Base-by-base conservation (phyloP, 345 rosid genomes). In the Populus alba region DNA sequence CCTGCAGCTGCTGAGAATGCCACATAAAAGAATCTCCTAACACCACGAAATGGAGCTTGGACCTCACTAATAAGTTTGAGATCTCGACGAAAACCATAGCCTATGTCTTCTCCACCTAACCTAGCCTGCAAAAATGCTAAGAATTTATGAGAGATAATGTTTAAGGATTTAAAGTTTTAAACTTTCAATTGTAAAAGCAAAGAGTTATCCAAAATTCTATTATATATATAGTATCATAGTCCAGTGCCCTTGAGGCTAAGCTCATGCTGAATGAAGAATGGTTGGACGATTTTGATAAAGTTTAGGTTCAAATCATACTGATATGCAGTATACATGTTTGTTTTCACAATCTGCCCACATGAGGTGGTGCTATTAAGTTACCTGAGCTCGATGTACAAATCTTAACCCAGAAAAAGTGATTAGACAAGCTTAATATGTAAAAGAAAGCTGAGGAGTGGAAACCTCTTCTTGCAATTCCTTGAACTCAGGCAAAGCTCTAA, bases 391-490 rank as follows among this genome's bases (percentile, higher is more conserved):
- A n/a, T 8, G 15, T 9, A 57, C 27, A 57, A 57, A 57, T 57
- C 27, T 57, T n/a, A 57, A n/a, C 27, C 63, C 27, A 57, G 63
- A 74, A 38, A 38, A 57, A 49, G 69, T 37, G 33, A 62, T 22
- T 11, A 7, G 37, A 15, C 17, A 53, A 18, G 63, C 62, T 71
- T 68, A 49, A 20, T 8, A 69, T 6, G 71, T 39, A 8, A 63
- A 35, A 20, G 61, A 33, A 31, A 81, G 73, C 47, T 69, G 62
- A 49, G 49, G 62, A 8, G 68, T 43, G 68, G 67, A 82, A 37
- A 92, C 98, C 97, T 92, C 99, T 89, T 92, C 99, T 84, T 92
- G 98, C 75, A 94, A 81, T 88, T 94, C 92, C 90, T 89, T 96
- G 85, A 90, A 96, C 84, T 96, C 99, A 23, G 98, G 95, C 81